A percentile compares a stretch with the other conserved stretches of the same genome.
Evolutionary conservation across 148 eudicot genomes (phyloP).

Genomic region (Oxyria digyna): DNA sequence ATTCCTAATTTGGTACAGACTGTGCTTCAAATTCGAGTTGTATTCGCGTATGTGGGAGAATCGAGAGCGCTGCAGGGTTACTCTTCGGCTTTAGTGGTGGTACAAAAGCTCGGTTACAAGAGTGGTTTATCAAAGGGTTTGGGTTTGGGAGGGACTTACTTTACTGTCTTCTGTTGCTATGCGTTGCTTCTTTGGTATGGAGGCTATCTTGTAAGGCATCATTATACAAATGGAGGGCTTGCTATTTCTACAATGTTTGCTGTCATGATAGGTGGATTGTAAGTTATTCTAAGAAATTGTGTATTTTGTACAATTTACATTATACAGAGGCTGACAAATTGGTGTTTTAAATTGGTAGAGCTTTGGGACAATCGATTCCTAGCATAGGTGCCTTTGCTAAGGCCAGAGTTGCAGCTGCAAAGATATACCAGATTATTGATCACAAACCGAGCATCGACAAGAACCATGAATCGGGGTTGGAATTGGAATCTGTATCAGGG

Average conservation of each 20-base stretch:
- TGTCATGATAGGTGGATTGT: slow-evolving; percentile 98
- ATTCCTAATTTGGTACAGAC: slow-evolving; percentile 36
- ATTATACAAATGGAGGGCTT: slow-evolving; percentile 89
- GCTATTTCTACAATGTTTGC: slow-evolving; percentile 99
- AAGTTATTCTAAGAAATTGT: slow-evolving; percentile 18
- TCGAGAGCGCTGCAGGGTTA: slow-evolving; percentile 73
- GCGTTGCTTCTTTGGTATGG: slow-evolving; percentile 98
- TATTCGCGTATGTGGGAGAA: slow-evolving; percentile 85
- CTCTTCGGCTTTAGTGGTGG: slow-evolving; percentile 50
- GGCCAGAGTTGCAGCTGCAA: slow-evolving; percentile 91
- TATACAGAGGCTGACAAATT: background rate
- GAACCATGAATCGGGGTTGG: slow-evolving; percentile 54
- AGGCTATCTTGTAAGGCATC: slow-evolving; percentile 88
- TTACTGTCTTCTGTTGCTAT: slow-evolving; percentile 88
- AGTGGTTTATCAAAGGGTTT: slow-evolving; percentile 84
- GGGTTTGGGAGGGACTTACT: slow-evolving; percentile 93
- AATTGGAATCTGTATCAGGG: slow-evolving; percentile 57
- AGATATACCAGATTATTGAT: slow-evolving; percentile 74
- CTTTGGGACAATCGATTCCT: slow-evolving; percentile 92
- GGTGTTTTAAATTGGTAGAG: slow-evolving; percentile 24
- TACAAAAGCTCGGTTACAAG: slow-evolving; percentile 83
- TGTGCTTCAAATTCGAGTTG: slow-evolving; percentile 81
- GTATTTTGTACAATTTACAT: background rate
- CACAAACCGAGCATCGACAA: slow-evolving; percentile 71
- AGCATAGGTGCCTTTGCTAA: slow-evolving; percentile 97